Evolutionary conservation across 495 filamentous ascomycete species (phyloP).

Genomic region (Aspergillus steynii): DNA sequence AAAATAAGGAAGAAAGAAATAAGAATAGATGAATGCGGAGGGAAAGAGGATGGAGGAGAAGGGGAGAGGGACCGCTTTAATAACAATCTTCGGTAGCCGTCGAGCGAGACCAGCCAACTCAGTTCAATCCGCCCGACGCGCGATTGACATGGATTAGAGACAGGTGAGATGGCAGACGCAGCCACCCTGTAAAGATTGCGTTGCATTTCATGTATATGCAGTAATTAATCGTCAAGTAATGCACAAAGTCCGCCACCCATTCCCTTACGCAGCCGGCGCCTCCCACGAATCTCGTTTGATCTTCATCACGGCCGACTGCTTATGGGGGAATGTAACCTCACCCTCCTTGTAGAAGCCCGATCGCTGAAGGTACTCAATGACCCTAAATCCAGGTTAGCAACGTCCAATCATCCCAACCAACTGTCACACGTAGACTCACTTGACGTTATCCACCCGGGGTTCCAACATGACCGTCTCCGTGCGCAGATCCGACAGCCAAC

Average conservation of each 20-base stretch:
- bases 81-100: background rate
- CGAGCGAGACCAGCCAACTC: background rate
- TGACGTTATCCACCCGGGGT: constrained; percentile 87
- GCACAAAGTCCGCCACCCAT: background rate
- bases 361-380: constrained; percentile 72
- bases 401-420: background rate
- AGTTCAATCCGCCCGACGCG: background rate
- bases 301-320: constrained; percentile 85
- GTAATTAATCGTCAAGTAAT: background rate
- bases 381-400: constrained; percentile 47
- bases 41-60: background rate
- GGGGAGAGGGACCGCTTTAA: background rate
- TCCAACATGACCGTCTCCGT: constrained; percentile 83
- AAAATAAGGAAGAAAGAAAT: background rate
- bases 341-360: constrained; percentile 86
- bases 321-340: constrained; percentile 88
- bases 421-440: constrained; percentile 54
- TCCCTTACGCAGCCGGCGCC: constrained; percentile 64
- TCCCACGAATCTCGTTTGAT: constrained; percentile 82
- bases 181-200: background rate
- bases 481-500: constrained; percentile 75
- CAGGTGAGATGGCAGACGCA: background rate
- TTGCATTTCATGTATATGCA: background rate
- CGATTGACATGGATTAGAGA: background rate
- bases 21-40: background rate